Evolutionary conservation across 2,329 filamentous ascomycete species (phyloP).

Genomic region (Fusarium drepaniforme): DNA sequence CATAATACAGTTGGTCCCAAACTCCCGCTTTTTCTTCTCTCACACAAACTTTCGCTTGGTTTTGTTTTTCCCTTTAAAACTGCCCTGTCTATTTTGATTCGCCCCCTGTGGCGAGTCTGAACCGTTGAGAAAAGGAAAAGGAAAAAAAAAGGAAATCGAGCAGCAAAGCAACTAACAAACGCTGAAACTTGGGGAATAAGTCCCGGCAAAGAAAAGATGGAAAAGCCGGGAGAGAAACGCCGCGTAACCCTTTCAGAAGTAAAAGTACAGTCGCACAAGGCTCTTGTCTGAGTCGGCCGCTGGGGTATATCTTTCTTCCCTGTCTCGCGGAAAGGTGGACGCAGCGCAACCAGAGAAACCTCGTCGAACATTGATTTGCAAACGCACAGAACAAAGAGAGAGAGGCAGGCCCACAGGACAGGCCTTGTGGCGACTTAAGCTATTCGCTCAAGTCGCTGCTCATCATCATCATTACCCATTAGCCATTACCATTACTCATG

Average conservation of each 20-base stretch:
- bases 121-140: conserved; percentile 2
- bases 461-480: conserved; percentile 29
- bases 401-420: conserved; percentile 3
- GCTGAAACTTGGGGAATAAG: conserved; percentile 31
- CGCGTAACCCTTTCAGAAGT: conserved; percentile 18
- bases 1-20: conserved; percentile 28
- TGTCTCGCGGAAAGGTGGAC: conserved; percentile 14
- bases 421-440: conserved; percentile 11
- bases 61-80: conserved; percentile 18
- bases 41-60: conserved; percentile 2
- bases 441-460: conserved; percentile 26
- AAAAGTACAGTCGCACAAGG: conserved; percentile 33
- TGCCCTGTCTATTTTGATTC: conserved; percentile 37
- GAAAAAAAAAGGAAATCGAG: background rate
- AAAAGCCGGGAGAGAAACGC: conserved; percentile 31
- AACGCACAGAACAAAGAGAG: background rate
- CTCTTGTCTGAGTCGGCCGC: conserved; percentile 11
- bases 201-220: conserved; percentile 25
- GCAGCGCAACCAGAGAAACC: conserved; percentile 21
- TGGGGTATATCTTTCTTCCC: conserved; percentile 24
- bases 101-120: conserved; percentile 15
- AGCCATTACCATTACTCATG: conserved; percentile 30
- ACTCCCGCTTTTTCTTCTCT: conserved; percentile 18
- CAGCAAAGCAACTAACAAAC: conserved; percentile 19
- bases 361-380: conserved; percentile 6